Percentiles rank a stretch among this genome's conserved stretches.
Evolutionary conservation across 176 grass and related monocot species (phyloP).

Genomic region (Chrysopogon serrulatus): DNA sequence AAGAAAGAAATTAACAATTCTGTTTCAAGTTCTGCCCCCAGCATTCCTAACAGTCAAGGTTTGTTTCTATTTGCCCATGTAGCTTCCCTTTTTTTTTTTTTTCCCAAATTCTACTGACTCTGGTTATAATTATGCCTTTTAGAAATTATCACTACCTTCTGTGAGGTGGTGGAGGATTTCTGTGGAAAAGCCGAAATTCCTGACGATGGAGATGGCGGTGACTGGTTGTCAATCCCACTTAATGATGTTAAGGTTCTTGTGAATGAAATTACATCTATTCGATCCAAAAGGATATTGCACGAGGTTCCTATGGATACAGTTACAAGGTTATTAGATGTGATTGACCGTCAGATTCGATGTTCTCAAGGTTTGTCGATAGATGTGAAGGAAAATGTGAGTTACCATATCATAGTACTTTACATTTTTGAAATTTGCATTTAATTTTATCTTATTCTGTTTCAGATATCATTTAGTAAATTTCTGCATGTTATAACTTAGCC

Average conservation of each 20-base stretch:
- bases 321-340: constrained; percentile 69
- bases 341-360: constrained; percentile 85
- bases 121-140: constrained; percentile 30
- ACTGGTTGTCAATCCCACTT: constrained; percentile 64
- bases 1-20: constrained; percentile 62
- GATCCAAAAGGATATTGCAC: constrained; percentile 75
- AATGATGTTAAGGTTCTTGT: constrained; percentile 75
- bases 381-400: constrained; percentile 77
- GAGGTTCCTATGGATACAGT: constrained; percentile 74
- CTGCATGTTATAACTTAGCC: constrained; percentile 32
- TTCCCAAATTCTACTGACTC: constrained; percentile 8
- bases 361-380: constrained; percentile 93
- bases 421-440: background rate
- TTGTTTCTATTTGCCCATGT: constrained; percentile 17
- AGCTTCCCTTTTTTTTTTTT: constrained; percentile 8
- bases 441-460: background rate
- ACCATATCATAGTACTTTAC: background rate
- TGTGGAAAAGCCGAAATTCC: constrained; percentile 73
- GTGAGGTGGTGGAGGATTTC: constrained; percentile 88
- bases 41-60: constrained; percentile 73
- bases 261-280: constrained; percentile 74
- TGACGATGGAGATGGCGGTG: constrained; percentile 77
- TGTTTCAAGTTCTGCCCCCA: constrained; percentile 49
- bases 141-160: constrained; percentile 70
- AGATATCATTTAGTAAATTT: constrained; percentile 3